Base-by-base conservation (phyloP, 192 early-diverging fungal species). In the Jimgerdemannia lactiflua region DNA sequence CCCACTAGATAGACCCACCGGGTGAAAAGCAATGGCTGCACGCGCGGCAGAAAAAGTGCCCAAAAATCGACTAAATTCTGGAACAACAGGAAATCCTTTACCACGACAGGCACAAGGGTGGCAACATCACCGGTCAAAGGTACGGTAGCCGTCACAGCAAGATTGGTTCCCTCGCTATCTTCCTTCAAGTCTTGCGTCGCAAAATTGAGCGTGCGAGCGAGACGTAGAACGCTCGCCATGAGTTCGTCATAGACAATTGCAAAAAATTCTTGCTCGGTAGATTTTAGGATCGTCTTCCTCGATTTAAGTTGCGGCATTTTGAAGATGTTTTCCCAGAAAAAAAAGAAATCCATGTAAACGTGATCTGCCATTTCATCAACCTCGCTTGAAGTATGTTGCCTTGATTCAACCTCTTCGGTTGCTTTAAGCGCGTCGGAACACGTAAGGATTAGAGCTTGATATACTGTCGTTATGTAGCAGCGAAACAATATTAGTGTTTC, bases 21-120 rank as follows among this genome's bases (percentile, higher is more conserved):
- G 2, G 67, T 69, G 70, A 93, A 90, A 6, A 80, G 78, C 14
- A 84, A 63, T 0, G 73, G 74, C 40, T 72, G 71, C 11, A 89
- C 70, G 43, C 85, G 71, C 3, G 80, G 77, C 4, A 92, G 67
- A 68, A 92, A 86, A 0, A 78, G 49, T 4, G 83, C 77, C 80
- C 83, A 86, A 68, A 95, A 93, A 14, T 88, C 87, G 4, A 92
- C 89, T 69, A 91, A 85, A 71, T 92, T 94, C 69, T 88, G 85
- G 39, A 94, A 89, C 10, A 94, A 78, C 6, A 84, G 69, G 70
- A 93, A 89, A 77, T 95, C 93, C 29, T 91, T 87, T 1, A 82
- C 79, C 72, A 87, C 88, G 39, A 84, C 79, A 3, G 92, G 86
- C 29, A 79, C 65, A 64, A 94, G 70, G 20, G 80, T 84, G 64